Base-by-base conservation (phyloP, 106 monocot species). In the Dactylorhiza incarnata region DNA sequence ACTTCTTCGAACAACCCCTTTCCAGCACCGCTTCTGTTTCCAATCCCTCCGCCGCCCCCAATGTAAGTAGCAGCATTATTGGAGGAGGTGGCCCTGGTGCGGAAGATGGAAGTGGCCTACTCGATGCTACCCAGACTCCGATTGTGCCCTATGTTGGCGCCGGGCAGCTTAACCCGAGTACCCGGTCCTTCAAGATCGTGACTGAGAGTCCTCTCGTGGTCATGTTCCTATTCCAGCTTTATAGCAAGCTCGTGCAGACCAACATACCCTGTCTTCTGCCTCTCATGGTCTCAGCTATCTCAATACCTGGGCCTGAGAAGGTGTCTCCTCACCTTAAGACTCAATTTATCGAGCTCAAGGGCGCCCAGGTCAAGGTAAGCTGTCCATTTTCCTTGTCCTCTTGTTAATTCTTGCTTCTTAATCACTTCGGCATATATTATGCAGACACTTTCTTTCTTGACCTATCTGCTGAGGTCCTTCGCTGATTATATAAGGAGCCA, bases 181-280 rank as follows among this genome's bases (percentile, higher is more conserved):
- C 87, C 0, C 76, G 94, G 59, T 94, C 94, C 14, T 94, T 99
- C 78, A 99, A 99, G 79, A 99, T 99, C 23, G 91, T 99, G n/a
- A 94, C 94, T 0, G 99, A 99, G 86, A 91, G 94, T 48, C 99
- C 99, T 17, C 84, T 99, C 0, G 94, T 99, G n/a, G 94, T 99
- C 10, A 94, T 99, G 94, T 99, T 99, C 77, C 82, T 99, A n/a
- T 99, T 99, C 74, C 94, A 99, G 80, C 78, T 99, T 59, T 99
- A 99, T 75, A 84, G 83, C 6, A 94, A 94, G 84, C 99, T 99
- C 17, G 99, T 99, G 75, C 99, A 99, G 86, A 94, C 89, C 37
- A 99, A 99, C 55, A 99, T 99, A 12, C 91, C 99, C 0, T 85
- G 77, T 47, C 83, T 99, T 20, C 77, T 99, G 55, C 99, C 94